A percentile compares a stretch with the other conserved stretches of the same genome.
These are phyloP conservation scores for Yamadazyma buinensis DNA, from an alignment of 1,139 yeast species.

Conservation along the genomic window DNA sequence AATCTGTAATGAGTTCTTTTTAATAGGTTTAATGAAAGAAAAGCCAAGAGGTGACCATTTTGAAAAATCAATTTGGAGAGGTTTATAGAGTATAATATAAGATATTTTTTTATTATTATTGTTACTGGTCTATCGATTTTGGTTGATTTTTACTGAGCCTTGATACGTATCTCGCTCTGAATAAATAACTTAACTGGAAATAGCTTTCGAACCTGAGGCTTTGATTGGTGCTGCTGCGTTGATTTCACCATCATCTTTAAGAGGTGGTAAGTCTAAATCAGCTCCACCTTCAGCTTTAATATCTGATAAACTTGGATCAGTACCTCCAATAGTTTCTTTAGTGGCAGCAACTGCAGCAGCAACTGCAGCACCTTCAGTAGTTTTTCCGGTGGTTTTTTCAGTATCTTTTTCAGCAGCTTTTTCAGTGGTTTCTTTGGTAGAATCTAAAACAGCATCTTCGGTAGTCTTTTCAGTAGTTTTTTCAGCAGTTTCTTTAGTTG, in stretches of 20 bases:
- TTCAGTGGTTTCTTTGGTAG: not conserved
- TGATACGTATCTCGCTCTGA: too few relatives aligned
- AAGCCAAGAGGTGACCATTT: conserved; percentile 44
- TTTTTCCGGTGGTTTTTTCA: not conserved
- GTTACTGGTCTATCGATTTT: not conserved
- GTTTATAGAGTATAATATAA: conserved; percentile 20
- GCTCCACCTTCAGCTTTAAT: not conserved
- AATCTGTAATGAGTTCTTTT: conserved; percentile 36
- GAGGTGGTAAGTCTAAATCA: not conserved
- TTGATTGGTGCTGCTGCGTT: too few relatives aligned
- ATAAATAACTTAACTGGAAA: too few relatives aligned
- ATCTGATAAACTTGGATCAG: too few relatives aligned
- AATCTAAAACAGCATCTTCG: not conserved
- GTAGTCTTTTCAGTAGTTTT: too few relatives aligned
- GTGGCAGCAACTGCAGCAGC: not conserved
- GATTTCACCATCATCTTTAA: not conserved
- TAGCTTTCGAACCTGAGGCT: too few relatives aligned
- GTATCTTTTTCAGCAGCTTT: not conserved
- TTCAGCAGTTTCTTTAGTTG: not conserved
- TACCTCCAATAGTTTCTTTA: too few relatives aligned
- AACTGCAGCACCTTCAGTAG: not conserved
- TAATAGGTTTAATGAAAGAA: conserved; percentile 39
- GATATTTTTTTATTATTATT: not conserved
- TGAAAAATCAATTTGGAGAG: conserved; percentile 45
- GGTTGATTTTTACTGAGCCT: not conserved